These are phyloP conservation scores for Didymella lethalis DNA, from an alignment of 2,329 filamentous ascomycete genomes.

Conservation along the genomic window DNA sequence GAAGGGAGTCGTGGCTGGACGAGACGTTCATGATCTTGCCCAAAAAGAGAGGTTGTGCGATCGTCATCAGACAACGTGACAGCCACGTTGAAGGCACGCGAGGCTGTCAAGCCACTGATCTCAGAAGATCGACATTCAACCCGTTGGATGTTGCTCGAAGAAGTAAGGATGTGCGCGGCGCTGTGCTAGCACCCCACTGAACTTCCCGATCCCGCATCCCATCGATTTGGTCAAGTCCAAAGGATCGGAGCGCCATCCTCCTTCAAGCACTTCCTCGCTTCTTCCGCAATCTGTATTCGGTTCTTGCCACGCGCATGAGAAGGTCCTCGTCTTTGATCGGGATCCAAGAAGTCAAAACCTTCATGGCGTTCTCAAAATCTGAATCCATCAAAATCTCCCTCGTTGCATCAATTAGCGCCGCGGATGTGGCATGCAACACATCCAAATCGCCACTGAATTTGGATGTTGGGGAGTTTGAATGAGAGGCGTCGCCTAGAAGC, in stretches of 20 bases:
- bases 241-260: slow-evolving; percentile 24
- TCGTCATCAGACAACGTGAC: slow-evolving; percentile 33
- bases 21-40: slow-evolving; percentile 18
- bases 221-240: slow-evolving; percentile 18
- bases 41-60: slow-evolving; percentile 28
- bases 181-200: slow-evolving; percentile 18
- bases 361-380: slow-evolving; percentile 98
- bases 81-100: slow-evolving; percentile 46
- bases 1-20: slow-evolving; percentile 6
- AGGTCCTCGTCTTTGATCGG: slow-evolving; percentile 93
- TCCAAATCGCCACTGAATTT: slow-evolving; percentile 72
- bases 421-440: slow-evolving; percentile 86
- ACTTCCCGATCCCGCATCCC: slow-evolving; percentile 25
- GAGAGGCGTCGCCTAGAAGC: slow-evolving; percentile 77
- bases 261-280: slow-evolving; percentile 52
- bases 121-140: slow-evolving; percentile 38
- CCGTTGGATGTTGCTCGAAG: slow-evolving; percentile 39
- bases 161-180: slow-evolving; percentile 28
- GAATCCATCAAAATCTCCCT: slow-evolving; percentile 87
- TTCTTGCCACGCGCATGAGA: slow-evolving; percentile 86
- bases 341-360: slow-evolving; percentile 91
- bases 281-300: slow-evolving; percentile 80
- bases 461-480: slow-evolving; percentile 53
- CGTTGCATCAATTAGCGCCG: slow-evolving; percentile 89
- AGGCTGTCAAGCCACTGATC: slow-evolving; percentile 47